Evolutionary conservation across 495 filamentous ascomycete genomes (phyloP).

Genomic region (Podospora bellae-mahoneyi): DNA sequence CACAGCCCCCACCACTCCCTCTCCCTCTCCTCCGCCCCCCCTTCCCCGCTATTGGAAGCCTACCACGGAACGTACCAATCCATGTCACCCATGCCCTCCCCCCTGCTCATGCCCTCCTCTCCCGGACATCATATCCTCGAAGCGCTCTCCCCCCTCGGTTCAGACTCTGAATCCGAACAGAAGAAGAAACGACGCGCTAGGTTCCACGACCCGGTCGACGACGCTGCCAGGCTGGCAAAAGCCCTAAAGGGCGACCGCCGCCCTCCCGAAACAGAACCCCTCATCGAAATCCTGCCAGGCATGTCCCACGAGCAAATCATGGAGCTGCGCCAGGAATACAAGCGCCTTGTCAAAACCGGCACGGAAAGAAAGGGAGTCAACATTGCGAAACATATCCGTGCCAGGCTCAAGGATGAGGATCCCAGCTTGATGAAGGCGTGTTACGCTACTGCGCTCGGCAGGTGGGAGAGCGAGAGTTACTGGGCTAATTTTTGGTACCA

Average conservation of each 20-base stretch:
- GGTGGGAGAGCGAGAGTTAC: constrained; percentile 92
- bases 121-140: constrained; percentile 31
- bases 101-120: constrained; percentile 50
- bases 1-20: constrained; percentile 41
- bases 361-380: constrained; percentile 78
- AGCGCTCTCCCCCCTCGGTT: constrained; percentile 42
- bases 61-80: constrained; percentile 94
- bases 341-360: constrained; percentile 72
- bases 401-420: constrained; percentile 64
- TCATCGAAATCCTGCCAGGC: constrained; percentile 80
- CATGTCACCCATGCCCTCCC: constrained; percentile 91
- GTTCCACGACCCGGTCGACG: constrained; percentile 73
- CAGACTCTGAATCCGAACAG: constrained; percentile 44
- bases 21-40: constrained; percentile 57
- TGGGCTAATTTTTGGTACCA: constrained; percentile 99
- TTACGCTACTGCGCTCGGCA: constrained; percentile 85
- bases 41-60: constrained; percentile 83
- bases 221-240: constrained; percentile 70
- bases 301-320: constrained; percentile 83
- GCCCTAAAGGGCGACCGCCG: constrained; percentile 68
- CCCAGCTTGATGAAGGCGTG: constrained; percentile 75
- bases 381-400: constrained; percentile 92
- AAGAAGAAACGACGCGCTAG: constrained; percentile 53
- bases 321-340: constrained; percentile 82
- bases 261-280: constrained; percentile 60